Evolutionary conservation across 495 filamentous ascomycete species (phyloP), one percentile per base, ranked within the genome.

Genomic region (Xylaria grammica): DNA sequence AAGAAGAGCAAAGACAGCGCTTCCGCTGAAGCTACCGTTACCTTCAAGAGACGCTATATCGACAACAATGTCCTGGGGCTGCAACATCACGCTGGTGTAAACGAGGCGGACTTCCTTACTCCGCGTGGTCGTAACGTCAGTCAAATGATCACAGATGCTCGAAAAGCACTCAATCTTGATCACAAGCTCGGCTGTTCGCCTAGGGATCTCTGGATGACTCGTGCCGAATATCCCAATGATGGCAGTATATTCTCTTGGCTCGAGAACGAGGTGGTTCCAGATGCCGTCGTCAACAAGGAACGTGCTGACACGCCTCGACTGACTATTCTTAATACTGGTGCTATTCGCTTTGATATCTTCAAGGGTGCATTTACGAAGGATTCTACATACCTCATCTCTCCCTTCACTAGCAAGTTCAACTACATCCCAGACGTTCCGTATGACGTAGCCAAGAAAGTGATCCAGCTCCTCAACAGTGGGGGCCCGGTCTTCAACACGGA

Each of bases 301-400:
- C 74, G 75, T 17, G 68, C 67, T 27, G 63, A 82, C 27, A 69
- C 72, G 1, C 83, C 93, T 13, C 82, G 85, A 0, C 78, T 97
- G 8, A 89, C 88, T 9, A 84, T 98, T 65, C 77, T 89, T 29
- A 99, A 99, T 72, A 96, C 92, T 7, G 95, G 95, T 10, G 90
- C 90, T 2, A 87, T 98, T 61, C 90, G 95, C 50, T 98, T 97
- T 72, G 95, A 99, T 72, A 89, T 99, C 65, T 97, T 97, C 83
- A 84, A 94, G 72, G 96, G 95, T 0, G 42, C 87, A 1, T 97
- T 97, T 67, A 97, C 95, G 0, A 86, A 83, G 51, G 95, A 99
- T 69, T 89, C 89, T 0, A 90, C 87, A 2, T 97, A 86, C 72
- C 89, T 92, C 49, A 84, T 97, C 53, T 97, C 91, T 3, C 95